phyloP scores from a whole-genome alignment of 495 filamentous ascomycete genomes.

The Penicillium canariense region DNA sequence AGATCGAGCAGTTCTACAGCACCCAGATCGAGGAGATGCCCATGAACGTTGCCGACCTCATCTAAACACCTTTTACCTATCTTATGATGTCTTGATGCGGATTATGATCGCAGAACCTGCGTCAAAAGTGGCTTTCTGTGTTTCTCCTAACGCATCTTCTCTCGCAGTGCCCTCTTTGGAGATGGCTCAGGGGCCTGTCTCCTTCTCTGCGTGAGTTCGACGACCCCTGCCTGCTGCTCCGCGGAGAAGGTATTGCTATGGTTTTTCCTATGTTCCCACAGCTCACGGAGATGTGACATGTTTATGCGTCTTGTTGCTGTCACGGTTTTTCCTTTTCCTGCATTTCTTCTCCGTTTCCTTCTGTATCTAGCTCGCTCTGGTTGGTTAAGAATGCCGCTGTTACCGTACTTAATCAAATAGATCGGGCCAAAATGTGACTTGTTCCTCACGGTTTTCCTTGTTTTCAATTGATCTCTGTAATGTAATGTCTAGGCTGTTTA shows the following conservation, averaged over 20 bases:
- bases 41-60: slow-evolving; percentile 61
- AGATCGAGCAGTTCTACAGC: slow-evolving; percentile 78
- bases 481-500: not conserved
- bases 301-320: slow-evolving; percentile 44
- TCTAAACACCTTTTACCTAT: slow-evolving; percentile 43
- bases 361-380: slow-evolving; percentile 42
- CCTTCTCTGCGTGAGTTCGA: not conserved
- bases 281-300: slow-evolving; percentile 45
- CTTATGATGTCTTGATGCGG: slow-evolving; percentile 41
- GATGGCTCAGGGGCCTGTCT: not conserved
- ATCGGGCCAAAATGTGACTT: slow-evolving; percentile 46
- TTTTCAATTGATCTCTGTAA: slow-evolving; percentile 19
- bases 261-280: slow-evolving; percentile 40
- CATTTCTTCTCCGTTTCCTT: slow-evolving; percentile 24
- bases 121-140: slow-evolving; percentile 51
- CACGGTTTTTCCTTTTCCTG: slow-evolving; percentile 37
- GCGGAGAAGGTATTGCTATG: slow-evolving; percentile 23
- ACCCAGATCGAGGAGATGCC: slow-evolving; percentile 64
- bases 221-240: not conserved
- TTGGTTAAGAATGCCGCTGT: slow-evolving; percentile 44
- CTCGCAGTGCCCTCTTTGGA: slow-evolving; percentile 24
- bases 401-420: slow-evolving; percentile 43
- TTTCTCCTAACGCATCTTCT: slow-evolving; percentile 37
- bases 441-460: slow-evolving; percentile 35
- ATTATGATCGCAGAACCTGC: slow-evolving; percentile 47